These are phyloP conservation scores for Ilyonectria sp. DNA, from an alignment of 2,329 filamentous ascomycete genomes.

Conservation along the genomic window DNA sequence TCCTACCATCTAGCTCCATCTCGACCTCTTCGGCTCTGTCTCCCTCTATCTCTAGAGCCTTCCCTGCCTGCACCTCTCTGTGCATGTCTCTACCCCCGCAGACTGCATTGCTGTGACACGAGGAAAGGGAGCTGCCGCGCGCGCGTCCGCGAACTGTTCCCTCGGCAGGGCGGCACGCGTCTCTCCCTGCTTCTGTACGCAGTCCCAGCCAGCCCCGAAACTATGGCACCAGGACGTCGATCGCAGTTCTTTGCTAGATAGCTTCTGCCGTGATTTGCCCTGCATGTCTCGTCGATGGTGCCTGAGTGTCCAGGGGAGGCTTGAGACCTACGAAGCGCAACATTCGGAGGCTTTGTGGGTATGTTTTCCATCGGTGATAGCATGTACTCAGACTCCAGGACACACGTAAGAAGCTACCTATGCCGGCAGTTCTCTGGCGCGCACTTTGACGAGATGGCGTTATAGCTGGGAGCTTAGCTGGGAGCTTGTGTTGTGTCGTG, in stretches of 20 bases:
- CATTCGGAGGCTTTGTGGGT: neutral
- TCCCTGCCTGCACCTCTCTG: neutral
- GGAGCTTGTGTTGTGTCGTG: neutral
- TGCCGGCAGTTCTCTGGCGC: neutral
- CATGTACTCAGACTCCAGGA: conserved; percentile 8
- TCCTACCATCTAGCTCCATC: neutral
- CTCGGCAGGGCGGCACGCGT: neutral
- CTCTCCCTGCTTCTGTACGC: neutral
- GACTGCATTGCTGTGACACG: neutral
- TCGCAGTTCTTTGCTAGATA: neutral
- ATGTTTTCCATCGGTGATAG: conserved; percentile 6
- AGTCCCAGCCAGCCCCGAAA: neutral
- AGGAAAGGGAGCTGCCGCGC: neutral
- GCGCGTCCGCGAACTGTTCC: neutral
- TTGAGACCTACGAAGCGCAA: conserved; percentile 1
- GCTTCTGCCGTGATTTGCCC: neutral
- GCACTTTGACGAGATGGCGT: neutral
- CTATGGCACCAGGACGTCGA: neutral
- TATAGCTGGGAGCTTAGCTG: neutral
- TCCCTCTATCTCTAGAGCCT: neutral
- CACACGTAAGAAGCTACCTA: neutral
- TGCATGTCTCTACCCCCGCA: neutral
- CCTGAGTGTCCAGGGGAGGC: neutral
- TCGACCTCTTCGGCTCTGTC: neutral
- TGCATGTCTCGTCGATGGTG: conserved; percentile 16